Evolutionary conservation across 352 stramenopile species (phyloP), one percentile per base, ranked within the genome.

Genomic region (Phytopythium litorale): DNA sequence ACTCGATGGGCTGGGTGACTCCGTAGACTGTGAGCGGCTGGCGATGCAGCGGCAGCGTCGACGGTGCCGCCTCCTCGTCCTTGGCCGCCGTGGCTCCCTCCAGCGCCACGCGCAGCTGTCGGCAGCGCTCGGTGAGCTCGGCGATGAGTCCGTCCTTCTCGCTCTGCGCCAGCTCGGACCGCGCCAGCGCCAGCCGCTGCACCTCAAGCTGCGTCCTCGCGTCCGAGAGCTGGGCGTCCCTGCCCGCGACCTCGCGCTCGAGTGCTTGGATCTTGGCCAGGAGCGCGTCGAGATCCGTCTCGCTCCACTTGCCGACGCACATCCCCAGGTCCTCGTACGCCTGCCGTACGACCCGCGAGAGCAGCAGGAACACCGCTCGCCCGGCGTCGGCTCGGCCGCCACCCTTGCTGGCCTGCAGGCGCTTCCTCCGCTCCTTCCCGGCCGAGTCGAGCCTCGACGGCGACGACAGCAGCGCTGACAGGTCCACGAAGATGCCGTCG

Each of bases 111-210:
- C 68, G 66, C 2, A 90, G 54, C 11, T 76, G 60, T 7, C 73
- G 77, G 58, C 80, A 84, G 9, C 78, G 74, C 3, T 70, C 67
- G 0, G 72, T 87, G 19, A 90, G 65, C 33, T 86, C 77, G 3
- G 65, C 68, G 18, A 90, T 60, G 42, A 90, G 38, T 9, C 78
- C 69, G n/a, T 87, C 75, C 11, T 87, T 88, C 59, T 90, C 81
- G 3, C 79, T 68, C 19, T 82, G 62, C 30, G 73, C 58, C 48
- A 90, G 64, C 25, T 84, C 66, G 0, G 64, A 63, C 46, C 70
- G 74, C 7, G 76, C 67, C 1, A 87, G 60, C 5, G 67, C 38
- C 60, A 90, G 57, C 1, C 65, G 66, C 40, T 88, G 79, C 6
- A 58, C 37, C 30, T 82, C 63, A 30, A 58, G 61, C 48, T 72